Evolutionary conservation across 2,329 filamentous ascomycete species (phyloP).

Genomic region (Hypoxylon sp.): DNA sequence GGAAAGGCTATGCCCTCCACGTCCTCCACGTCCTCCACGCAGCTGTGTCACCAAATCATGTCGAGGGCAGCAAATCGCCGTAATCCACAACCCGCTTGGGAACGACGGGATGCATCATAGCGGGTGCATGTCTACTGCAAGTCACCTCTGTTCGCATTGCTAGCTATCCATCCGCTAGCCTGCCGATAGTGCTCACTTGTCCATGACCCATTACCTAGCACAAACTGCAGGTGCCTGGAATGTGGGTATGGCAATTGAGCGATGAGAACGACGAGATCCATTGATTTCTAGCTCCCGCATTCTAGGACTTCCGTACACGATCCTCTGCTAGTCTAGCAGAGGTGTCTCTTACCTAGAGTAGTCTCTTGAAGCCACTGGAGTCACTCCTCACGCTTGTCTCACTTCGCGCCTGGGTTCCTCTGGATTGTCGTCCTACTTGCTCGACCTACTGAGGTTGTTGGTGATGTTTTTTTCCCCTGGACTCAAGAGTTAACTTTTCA

Average conservation of each 20-base stretch:
- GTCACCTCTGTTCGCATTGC: constrained; percentile 36
- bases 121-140: constrained; percentile 34
- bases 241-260: constrained; percentile 15
- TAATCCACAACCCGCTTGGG: constrained; percentile 34
- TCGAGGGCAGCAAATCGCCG: constrained; percentile 30
- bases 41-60: constrained; percentile 37
- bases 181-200: not conserved
- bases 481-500: not conserved
- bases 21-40: too few relatives aligned
- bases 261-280: not conserved
- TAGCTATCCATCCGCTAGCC: constrained; percentile 10
- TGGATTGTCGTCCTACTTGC: not conserved
- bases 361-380: constrained; percentile 31
- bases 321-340: constrained; percentile 15
- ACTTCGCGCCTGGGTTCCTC: constrained; percentile 26
- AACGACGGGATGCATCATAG: constrained; percentile 33
- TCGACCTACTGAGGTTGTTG: constrained; percentile 20
- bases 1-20: constrained; percentile 41
- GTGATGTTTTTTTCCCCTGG: constrained; percentile 11
- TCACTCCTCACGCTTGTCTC: constrained; percentile 33
- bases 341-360: constrained; percentile 4
- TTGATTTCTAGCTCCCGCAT: constrained; percentile 6
- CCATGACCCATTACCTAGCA: constrained; percentile 8
- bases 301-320: constrained; percentile 11
- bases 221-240: constrained; percentile 29